Evolutionary conservation across 257 asterid species (phyloP).

Genomic region (Dorcoceras hygrometricum): DNA sequence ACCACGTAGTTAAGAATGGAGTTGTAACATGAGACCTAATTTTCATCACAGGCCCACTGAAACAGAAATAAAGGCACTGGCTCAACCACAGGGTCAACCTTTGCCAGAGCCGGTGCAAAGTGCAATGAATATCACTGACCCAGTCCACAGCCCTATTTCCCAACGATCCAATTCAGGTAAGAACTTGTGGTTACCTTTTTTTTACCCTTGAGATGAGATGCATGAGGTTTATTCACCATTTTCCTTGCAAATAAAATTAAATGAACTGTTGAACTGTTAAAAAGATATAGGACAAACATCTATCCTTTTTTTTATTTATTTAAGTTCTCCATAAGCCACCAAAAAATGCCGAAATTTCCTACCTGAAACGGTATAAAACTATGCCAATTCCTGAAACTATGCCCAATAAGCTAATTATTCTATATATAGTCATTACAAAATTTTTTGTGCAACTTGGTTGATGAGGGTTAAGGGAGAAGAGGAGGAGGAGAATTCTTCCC

Average conservation of each 20-base stretch:
- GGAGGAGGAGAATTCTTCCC: neutral
- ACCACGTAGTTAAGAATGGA: too few species aligned
- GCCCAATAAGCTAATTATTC: neutral
- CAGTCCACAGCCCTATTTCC: neutral
- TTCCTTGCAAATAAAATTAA: neutral
- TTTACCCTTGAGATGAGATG: neutral
- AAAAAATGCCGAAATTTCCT: neutral
- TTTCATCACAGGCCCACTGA: too few species aligned
- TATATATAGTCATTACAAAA: neutral
- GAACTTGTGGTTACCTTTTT: neutral
- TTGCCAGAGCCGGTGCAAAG: too few species aligned
- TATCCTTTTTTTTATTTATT: too few species aligned
- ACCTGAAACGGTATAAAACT: neutral
- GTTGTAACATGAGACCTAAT: neutral
- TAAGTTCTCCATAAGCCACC: neutral
- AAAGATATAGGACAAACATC: neutral
- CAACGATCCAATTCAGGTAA: neutral
- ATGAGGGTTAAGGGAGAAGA: neutral
- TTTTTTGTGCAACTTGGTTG: neutral
- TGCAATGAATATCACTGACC: too few species aligned
- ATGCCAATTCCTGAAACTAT: too few species aligned
- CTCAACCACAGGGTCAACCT: neutral
- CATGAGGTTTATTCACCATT: neutral
- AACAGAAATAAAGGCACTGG: neutral
- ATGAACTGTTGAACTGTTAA: neutral